Evolutionary conservation across 768 basidiomycete species (phyloP).

Genomic region (Porphyrellus cyaneotinctus): DNA sequence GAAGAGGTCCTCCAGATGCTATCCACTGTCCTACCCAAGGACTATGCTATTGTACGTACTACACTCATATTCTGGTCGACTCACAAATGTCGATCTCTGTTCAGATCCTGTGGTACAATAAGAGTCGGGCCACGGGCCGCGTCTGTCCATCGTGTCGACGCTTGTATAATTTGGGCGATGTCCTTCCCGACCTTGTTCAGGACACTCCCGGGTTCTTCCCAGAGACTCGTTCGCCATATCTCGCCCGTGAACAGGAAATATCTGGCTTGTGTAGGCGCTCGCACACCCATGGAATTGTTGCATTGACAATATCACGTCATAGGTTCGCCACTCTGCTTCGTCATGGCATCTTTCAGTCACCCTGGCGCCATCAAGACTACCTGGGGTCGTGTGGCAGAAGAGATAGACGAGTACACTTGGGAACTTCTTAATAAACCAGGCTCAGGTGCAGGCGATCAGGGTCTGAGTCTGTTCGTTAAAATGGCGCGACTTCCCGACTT

Average conservation of each 20-base stretch:
- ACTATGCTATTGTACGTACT: conserved; percentile 70
- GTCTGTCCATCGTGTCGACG: conserved; percentile 78
- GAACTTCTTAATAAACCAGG: conserved; percentile 47
- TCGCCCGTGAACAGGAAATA: conserved; percentile 59
- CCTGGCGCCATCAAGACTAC: conserved; percentile 59
- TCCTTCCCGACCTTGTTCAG: conserved; percentile 46
- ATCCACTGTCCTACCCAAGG: conserved; percentile 61
- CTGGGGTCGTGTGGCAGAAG: conserved; percentile 66
- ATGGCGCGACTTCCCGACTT: conserved; percentile 76
- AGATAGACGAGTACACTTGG: conserved; percentile 68
- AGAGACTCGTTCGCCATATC: conserved; percentile 35
- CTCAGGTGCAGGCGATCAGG: conserved; percentile 33
- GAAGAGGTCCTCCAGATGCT: conserved; percentile 75
- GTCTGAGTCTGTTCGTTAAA: conserved; percentile 61
- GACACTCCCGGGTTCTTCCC: conserved; percentile 14
- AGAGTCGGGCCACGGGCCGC: conserved; percentile 63
- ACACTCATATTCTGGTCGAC: conserved; percentile 3
- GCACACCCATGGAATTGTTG: background rate
- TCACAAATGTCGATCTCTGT: background rate
- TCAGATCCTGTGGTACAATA: conserved; percentile 83
- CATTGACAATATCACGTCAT: conserved; percentile 4
- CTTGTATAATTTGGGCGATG: conserved; percentile 66
- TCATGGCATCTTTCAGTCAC: conserved; percentile 63
- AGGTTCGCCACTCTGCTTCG: conserved; percentile 79
- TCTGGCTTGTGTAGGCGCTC: conserved; percentile 69